Conservation (phyloP, 352 stramenopile genomes). For the Phytophthora brassicae region DNA sequence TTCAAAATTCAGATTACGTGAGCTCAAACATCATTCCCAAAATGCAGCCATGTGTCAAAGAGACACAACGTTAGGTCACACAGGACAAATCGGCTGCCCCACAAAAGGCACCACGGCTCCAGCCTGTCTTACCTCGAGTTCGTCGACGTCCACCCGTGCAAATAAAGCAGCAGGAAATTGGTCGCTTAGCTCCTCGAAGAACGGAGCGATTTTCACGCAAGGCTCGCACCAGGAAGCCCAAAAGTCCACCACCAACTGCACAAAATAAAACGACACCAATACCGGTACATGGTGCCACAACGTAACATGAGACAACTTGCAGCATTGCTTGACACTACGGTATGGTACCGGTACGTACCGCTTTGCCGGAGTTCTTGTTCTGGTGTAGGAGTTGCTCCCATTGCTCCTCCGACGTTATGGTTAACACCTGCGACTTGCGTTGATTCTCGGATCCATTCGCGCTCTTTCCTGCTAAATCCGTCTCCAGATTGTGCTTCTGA, state of each 20-base stretch:
- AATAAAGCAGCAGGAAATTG: constrained; percentile 59
- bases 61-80: constrained; percentile 18
- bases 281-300: no score
- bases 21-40: constrained; percentile 15
- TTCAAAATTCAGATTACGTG: constrained; percentile 15
- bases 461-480: constrained; percentile 38
- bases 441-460: constrained; percentile 23
- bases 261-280: constrained; percentile 5
- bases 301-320: constrained; percentile 1
- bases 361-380: constrained; percentile 43
- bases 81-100: no score
- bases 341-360: constrained; percentile 50
- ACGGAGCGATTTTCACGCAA: constrained; percentile 74
- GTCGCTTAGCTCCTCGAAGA: constrained; percentile 69
- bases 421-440: constrained; percentile 53
- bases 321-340: no score
- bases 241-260: constrained; percentile 83
- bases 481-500: constrained; percentile 75
- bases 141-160: constrained; percentile 80
- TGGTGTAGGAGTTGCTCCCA: constrained; percentile 28
- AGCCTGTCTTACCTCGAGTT: constrained; percentile 44
- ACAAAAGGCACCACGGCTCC: no score
- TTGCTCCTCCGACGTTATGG: constrained; percentile 38
- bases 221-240: constrained; percentile 85
- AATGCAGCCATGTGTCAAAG: constrained; percentile 28